A percentile compares a stretch with the other conserved stretches of the same genome.
Evolutionary conservation across 176 grass and related monocot genomes (phyloP).

Genomic region (Chloris gayana): DNA sequence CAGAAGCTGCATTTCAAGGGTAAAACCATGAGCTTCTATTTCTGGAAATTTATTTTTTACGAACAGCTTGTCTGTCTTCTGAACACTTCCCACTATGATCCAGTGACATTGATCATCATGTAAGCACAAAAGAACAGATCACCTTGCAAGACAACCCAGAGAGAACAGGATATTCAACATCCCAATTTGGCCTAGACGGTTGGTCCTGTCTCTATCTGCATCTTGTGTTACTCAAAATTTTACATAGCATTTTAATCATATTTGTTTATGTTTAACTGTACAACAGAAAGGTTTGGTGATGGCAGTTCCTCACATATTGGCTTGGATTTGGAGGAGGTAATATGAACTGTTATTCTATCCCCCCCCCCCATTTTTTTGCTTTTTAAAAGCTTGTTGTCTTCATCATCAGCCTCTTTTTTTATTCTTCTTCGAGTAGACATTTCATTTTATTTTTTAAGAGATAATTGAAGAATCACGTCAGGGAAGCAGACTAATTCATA

Average conservation of each 20-base stretch:
- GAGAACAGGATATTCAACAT: conserved; percentile 75
- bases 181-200: conserved; percentile 97
- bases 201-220: conserved; percentile 47
- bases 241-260: conserved; percentile 36
- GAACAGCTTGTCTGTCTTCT: conserved; percentile 10
- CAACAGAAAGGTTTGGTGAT: conserved; percentile 99
- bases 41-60: conserved; percentile 26
- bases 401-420: not conserved
- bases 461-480: not conserved
- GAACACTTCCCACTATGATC: conserved; percentile 31
- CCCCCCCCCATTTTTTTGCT: conserved; percentile 2
- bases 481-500: not conserved
- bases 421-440: not conserved
- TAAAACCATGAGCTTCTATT: conserved; percentile 38
- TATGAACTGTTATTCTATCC: not conserved
- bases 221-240: conserved; percentile 22
- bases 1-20: conserved; percentile 89
- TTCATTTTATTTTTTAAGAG: not conserved
- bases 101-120: conserved; percentile 91
- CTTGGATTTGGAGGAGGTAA: conserved; percentile 97
- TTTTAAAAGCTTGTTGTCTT: not conserved
- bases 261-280: conserved; percentile 33
- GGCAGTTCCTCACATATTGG: conserved; percentile 95
- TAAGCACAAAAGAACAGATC: conserved; percentile 98
- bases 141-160: conserved; percentile 97